These are phyloP conservation scores for Bromus sterilis DNA, from an alignment of 176 grass and related monocot genomes.

Conservation along the genomic window DNA sequence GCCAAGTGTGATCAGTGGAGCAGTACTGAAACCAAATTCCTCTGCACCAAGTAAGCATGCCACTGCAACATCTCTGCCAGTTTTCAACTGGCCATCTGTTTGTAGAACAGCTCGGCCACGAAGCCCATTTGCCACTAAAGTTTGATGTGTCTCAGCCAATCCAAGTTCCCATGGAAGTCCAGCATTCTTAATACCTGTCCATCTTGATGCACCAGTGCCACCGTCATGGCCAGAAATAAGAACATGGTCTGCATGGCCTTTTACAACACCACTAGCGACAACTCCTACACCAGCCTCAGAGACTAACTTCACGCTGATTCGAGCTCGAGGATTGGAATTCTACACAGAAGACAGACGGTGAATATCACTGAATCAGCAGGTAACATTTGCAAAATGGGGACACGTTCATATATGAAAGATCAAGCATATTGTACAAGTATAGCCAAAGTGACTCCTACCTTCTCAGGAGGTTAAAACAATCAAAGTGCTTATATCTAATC, in stretches of 20 bases:
- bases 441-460: not conserved
- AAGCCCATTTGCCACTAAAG: slow-evolving; percentile 86
- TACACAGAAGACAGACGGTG: slow-evolving; percentile 31
- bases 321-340: slow-evolving; percentile 86
- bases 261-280: slow-evolving; percentile 94
- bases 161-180: slow-evolving; percentile 99
- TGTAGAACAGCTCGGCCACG: slow-evolving; percentile 90
- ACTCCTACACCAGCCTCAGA: slow-evolving; percentile 95
- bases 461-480: not conserved
- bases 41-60: slow-evolving; percentile 95
- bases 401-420: not conserved
- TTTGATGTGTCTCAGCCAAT: slow-evolving; percentile 96
- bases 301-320: slow-evolving; percentile 93
- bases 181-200: slow-evolving; percentile 99
- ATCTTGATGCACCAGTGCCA: slow-evolving; percentile 93
- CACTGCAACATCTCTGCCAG: slow-evolving; percentile 94
- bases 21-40: slow-evolving; percentile 99
- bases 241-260: slow-evolving; percentile 94
- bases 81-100: slow-evolving; percentile 98
- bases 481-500: not conserved
- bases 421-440: not conserved
- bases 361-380: slow-evolving; percentile 9
- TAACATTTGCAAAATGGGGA: slow-evolving; percentile 11
- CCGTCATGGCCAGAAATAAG: slow-evolving; percentile 98
- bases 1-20: slow-evolving; percentile 93